Base-by-base conservation (phyloP, 331 rosid genomes). In the Rosa hybrid region DNA sequence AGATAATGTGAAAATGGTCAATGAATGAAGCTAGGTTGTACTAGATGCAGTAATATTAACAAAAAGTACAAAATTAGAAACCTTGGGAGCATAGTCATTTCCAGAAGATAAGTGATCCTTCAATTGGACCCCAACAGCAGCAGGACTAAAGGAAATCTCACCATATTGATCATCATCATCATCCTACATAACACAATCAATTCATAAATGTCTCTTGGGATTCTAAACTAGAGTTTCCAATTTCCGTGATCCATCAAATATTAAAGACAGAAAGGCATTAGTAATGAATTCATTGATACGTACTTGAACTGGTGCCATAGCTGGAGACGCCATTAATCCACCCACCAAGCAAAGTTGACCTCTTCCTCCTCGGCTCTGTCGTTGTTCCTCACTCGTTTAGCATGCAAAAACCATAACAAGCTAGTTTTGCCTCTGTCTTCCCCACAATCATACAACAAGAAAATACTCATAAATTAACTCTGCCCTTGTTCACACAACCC, bases 11-110 rank as follows among this genome's bases (percentile, higher is more conserved):
- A 50, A 54, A 54, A 54, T 18, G 23, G 60, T 10, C 18, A 79
- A 73, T 67, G 71, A 53, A 79, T 75, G 42, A 70, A 73, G 8
- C 56, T 50, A 30, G 49, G 49, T 1, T 45, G 12, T 45, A 8
- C 12, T 34, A 2, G 38, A 34, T 34, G 38, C 4, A 8, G 12
- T 51, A 27, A 49, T 48, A 71, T 65, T 45, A 68, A 74, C 10
- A 71, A 6, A 2, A 34, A 49, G 3, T 68, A 57, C 30, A 65
- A 7, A 56, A 5, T 34, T 54, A 44, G 17, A 41, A 67, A 91
- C 97, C 97, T 91, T 91, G 9, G 88, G 84, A 71, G 90, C 72
- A 82, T 25, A 85, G 75, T 90, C 89, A 78, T 50, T 80, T 72
- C 84, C 91, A 54, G 74, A 82, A 54, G 89, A 88, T 81, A 91